Percentiles rank a stretch among this genome's conserved stretches.
phyloP scores from a whole-genome alignment of 2,329 filamentous ascomycete species.

The Chrysoporthe deuterocubensis region DNA sequence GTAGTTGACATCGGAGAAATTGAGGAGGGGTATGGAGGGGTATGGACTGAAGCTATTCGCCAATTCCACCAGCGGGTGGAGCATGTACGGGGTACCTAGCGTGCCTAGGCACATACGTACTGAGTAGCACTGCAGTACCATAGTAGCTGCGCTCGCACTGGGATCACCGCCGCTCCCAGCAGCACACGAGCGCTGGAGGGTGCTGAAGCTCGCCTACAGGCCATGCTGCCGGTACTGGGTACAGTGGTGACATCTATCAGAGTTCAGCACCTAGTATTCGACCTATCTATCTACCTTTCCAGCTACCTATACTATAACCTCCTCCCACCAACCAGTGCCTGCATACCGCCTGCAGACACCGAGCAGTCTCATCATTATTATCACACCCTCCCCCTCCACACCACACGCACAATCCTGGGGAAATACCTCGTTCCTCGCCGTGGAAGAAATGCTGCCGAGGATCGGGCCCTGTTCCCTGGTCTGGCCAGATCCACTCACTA shows the following conservation, averaged over 20 bases:
- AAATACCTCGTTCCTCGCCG: not conserved
- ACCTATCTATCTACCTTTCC: too few relatives aligned
- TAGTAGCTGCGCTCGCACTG: not conserved
- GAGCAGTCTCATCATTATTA: not conserved
- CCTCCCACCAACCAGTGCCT: too few relatives aligned
- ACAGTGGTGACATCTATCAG: not conserved
- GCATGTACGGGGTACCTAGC: not conserved
- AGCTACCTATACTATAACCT: too few relatives aligned
- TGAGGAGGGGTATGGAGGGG: slow-evolving; percentile 15
- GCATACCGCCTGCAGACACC: too few relatives aligned
- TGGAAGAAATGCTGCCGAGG: slow-evolving; percentile 26
- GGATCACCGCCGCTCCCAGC: too few relatives aligned
- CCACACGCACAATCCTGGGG: too few relatives aligned
- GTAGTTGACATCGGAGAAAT: slow-evolving; percentile 26
- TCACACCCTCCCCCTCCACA: not conserved
- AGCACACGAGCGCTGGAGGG: too few relatives aligned
- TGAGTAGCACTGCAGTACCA: too few relatives aligned
- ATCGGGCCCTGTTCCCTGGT: slow-evolving; percentile 20
- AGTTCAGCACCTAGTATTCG: too few relatives aligned
- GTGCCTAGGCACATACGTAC: too few relatives aligned
- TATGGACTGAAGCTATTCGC: slow-evolving; percentile 18
- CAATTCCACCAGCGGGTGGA: slow-evolving; percentile 4
- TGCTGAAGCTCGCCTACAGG: too few relatives aligned
- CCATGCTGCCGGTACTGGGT: not conserved
- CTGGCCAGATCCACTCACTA: slow-evolving; percentile 8